phyloP scores from a whole-genome alignment of 1,139 yeast genomes.

The Geotrichum cucujoidarum region DNA sequence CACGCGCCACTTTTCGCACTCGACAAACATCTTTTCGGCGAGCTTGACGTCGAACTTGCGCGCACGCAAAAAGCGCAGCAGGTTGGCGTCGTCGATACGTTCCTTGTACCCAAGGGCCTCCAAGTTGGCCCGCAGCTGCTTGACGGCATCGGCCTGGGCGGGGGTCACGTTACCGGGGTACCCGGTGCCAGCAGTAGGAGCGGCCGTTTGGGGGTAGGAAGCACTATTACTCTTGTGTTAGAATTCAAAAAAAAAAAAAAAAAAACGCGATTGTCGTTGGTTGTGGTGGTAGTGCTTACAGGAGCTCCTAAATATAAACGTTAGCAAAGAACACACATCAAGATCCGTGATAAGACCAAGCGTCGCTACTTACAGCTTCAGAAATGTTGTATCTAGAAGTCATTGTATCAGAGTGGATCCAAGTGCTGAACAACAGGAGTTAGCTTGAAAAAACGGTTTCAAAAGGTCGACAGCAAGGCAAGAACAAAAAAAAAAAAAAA shows the following conservation, averaged over 20 bases:
- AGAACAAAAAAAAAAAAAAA: constrained; percentile 1
- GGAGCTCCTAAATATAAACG: constrained; percentile 13
- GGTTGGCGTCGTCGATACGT: constrained; percentile 83
- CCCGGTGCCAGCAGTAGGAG: constrained; percentile 65
- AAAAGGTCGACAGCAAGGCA: background rate
- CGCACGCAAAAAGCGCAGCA: constrained; percentile 88
- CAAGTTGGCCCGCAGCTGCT: constrained; percentile 54
- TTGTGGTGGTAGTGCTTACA: constrained; percentile 8
- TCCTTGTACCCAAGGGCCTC: constrained; percentile 60
- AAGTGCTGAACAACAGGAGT: background rate
- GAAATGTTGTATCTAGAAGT: constrained; percentile 11
- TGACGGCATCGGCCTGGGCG: constrained; percentile 58
- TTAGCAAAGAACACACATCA: background rate
- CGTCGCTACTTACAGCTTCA: constrained; percentile 16
- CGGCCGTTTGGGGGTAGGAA: constrained; percentile 61
- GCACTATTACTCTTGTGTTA: too few relatives aligned
- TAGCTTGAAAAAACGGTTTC: background rate
- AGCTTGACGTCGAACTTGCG: constrained; percentile 82
- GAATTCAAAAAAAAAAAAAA: too few relatives aligned
- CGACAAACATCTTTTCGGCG: constrained; percentile 76
- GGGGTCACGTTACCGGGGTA: constrained; percentile 75
- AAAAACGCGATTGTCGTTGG: background rate
- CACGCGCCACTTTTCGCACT: constrained; percentile 88
- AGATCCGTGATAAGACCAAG: too few relatives aligned
- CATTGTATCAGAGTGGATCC: constrained; percentile 11